Evolutionary conservation across 1,139 yeast genomes (phyloP), one percentile per base, ranked within the genome.

Genomic region (Barnettozyma hawaiiensis): DNA sequence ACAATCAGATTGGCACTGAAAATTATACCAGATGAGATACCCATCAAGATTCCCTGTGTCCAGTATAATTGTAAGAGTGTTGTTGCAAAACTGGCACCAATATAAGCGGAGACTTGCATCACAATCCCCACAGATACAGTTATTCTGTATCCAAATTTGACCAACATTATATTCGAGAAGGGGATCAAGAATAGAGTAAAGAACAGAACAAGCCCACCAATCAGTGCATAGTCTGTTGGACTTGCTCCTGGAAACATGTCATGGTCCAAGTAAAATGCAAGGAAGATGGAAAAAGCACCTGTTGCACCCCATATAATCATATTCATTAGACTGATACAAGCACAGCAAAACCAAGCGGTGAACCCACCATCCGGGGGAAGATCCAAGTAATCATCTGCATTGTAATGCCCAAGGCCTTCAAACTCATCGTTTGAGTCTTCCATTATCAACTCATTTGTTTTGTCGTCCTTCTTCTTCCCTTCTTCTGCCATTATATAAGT

Each of bases 241-340:
- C 70, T 59, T 1, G 78, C 76, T 1, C 73, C 78, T 3, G 67
- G 65, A 45, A 79, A 79, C 5, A 64, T 57, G 44, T 67, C 55
- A 24, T 60, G 53, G 19, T 65, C 59, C 23, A 76, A 54, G 53
- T 76, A 79, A 52, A 66, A 73, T 39, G 73, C 69, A 21, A 79
- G 62, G 54, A 77, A 76, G 7, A 80, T 74, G 5, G 85, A 80
- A 54, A 65, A 79, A 0, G 76, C 71, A 2, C 80, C 69, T 51
- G 76, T 78, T 10, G 81, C 67, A 26, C 86, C 86, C 85, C 85
- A 80, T 1, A 81, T 75, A 20, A 77, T 65, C 52, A 76, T 67
- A 42, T 64, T 68, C 55, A 57, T 57, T 8, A 47, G 61, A 63
- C 71, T 62, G 4, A 73, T 71, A 50, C 79, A 71, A 2, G 70